phyloP scores from a whole-genome alignment of 2,329 filamentous ascomycete species.

The Cercospora citrullina region DNA sequence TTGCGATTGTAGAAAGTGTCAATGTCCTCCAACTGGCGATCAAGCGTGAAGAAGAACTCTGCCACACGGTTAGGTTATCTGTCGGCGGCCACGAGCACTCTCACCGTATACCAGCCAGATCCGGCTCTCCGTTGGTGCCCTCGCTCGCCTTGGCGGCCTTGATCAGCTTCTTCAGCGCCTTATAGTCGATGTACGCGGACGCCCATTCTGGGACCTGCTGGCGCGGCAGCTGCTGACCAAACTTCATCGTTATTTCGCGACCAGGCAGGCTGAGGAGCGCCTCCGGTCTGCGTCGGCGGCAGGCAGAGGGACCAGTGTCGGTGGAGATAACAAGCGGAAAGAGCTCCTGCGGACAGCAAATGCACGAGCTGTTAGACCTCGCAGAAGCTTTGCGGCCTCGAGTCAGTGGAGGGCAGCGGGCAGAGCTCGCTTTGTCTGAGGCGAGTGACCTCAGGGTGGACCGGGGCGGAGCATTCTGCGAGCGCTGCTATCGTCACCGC shows the following conservation, averaged over 20 bases:
- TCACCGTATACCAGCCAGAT: slow-evolving; percentile 77
- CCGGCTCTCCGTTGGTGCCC: slow-evolving; percentile 67
- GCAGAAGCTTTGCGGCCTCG: slow-evolving; percentile 2
- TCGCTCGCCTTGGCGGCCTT: slow-evolving; percentile 66
- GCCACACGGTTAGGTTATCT: slow-evolving; percentile 36
- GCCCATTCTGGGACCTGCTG: slow-evolving; percentile 90
- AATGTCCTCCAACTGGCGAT: slow-evolving; percentile 96
- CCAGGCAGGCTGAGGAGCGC: neutral
- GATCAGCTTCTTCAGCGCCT: slow-evolving; percentile 91
- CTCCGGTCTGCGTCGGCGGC: slow-evolving; percentile 6
- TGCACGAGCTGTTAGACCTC: neutral
- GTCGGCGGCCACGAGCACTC: slow-evolving; percentile 21
- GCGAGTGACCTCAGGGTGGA: neutral
- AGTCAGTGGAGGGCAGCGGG: neutral
- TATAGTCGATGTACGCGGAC: slow-evolving; percentile 82
- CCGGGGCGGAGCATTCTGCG: neutral
- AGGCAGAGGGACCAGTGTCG: neutral
- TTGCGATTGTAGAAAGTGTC: slow-evolving; percentile 97
- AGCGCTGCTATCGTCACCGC: slow-evolving; percentile 1
- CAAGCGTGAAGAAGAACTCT: slow-evolving; percentile 97
- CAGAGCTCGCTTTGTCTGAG: neutral
- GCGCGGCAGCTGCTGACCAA: slow-evolving; percentile 63
- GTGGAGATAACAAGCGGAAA: neutral
- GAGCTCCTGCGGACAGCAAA: neutral
- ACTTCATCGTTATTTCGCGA: slow-evolving; percentile 37